These are phyloP conservation scores for Candida boleticola DNA, from an alignment of 805 yeast species.

Conservation along the genomic window DNA sequence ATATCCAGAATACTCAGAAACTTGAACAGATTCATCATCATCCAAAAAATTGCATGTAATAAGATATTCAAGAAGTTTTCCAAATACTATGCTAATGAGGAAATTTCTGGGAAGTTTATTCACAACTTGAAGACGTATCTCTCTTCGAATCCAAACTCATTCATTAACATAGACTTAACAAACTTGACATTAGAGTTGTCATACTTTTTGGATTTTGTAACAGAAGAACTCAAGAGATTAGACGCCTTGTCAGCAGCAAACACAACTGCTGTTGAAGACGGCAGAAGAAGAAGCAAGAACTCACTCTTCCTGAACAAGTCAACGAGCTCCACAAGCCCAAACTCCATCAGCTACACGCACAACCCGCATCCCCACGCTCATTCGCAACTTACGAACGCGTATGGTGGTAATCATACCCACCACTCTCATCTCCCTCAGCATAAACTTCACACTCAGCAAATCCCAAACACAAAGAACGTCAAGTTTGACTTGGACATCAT, in stretches of 20 bases:
- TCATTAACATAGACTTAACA: slow-evolving; percentile 58
- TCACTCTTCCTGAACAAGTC: slow-evolving; percentile 3
- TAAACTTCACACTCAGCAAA: slow-evolving; percentile 1
- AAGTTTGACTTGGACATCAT: slow-evolving; percentile 32
- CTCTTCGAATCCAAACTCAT: slow-evolving; percentile 49
- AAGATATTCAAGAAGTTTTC: slow-evolving; percentile 71
- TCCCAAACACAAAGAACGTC: slow-evolving; percentile 8
- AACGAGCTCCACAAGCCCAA: slow-evolving; percentile 2
- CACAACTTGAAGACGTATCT: slow-evolving; percentile 29
- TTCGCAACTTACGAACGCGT: too few relatives aligned
- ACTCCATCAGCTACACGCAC: neutral
- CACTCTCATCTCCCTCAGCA: neutral
- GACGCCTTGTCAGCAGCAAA: neutral
- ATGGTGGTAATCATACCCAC: neutral
- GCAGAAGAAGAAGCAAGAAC: slow-evolving; percentile 1
- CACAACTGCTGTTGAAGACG: neutral
- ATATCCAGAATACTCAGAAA: slow-evolving; percentile 53
- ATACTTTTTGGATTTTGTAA: slow-evolving; percentile 16
- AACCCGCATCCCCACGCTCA: neutral
- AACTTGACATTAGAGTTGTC: slow-evolving; percentile 62
- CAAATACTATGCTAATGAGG: slow-evolving; percentile 39
- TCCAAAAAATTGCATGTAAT: slow-evolving; percentile 71
- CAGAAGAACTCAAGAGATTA: slow-evolving; percentile 2
- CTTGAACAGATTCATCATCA: slow-evolving; percentile 64
- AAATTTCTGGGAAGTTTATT: slow-evolving; percentile 21